A percentile compares a stretch with the other conserved stretches of the same genome.
Evolutionary conservation across 441 rosid species (phyloP).

Genomic region (Arabidopsis hybrid): DNA sequence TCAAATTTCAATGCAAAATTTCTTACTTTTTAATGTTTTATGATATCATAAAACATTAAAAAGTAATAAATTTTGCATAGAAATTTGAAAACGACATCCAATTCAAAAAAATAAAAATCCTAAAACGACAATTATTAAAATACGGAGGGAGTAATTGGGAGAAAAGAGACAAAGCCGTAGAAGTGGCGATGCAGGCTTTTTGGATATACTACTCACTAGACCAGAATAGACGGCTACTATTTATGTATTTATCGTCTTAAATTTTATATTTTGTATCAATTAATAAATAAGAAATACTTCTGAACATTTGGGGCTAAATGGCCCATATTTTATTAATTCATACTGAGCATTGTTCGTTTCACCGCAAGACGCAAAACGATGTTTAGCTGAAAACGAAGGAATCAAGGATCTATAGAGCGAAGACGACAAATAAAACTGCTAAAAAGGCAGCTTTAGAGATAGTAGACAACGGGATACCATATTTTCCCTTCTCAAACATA

Average conservation of each 20-base stretch:
- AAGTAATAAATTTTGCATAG: too few species aligned
- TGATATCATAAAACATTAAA: too few species aligned
- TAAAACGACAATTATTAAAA: too few species aligned
- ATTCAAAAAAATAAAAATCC: too few species aligned
- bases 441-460: constrained; percentile 36
- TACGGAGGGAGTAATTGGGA: too few species aligned
- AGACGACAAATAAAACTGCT: constrained; percentile 12
- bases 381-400: background rate
- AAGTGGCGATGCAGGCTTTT: background rate
- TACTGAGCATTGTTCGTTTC: background rate
- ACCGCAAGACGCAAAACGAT: constrained; percentile 18
- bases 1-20: too few species aligned
- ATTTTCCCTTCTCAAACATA: constrained; percentile 59
- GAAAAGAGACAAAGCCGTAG: constrained; percentile 13
- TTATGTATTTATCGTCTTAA: background rate
- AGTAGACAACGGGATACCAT: constrained; percentile 49
- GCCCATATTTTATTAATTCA: background rate
- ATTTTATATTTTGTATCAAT: background rate
- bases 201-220: background rate
- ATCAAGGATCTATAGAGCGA: background rate
- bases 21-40: too few species aligned
- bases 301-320: background rate
- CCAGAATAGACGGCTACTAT: background rate
- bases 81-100: too few species aligned
- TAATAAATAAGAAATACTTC: background rate